These are phyloP conservation scores for Penicillium steckii DNA, from an alignment of 495 filamentous ascomycete genomes.

Conservation along the genomic window DNA sequence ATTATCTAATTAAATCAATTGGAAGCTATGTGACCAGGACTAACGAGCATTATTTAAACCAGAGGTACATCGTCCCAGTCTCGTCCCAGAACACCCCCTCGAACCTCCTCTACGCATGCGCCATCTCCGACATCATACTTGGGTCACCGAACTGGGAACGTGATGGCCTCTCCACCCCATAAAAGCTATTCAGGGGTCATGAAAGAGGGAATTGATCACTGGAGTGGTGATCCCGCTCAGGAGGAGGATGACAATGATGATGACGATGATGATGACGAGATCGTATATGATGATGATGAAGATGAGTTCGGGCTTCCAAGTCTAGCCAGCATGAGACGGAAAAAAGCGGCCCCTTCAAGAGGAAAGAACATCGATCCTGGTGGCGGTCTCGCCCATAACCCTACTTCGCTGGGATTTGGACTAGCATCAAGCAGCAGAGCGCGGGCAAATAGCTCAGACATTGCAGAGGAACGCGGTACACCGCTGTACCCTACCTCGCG, in stretches of 20 bases:
- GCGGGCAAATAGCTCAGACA: conserved; percentile 79
- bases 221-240: conserved; percentile 59
- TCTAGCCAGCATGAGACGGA: conserved; percentile 80
- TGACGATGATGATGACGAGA: conserved; percentile 61
- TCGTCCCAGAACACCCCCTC: conserved; percentile 62
- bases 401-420: conserved; percentile 35
- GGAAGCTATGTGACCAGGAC: neutral
- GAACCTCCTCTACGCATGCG: conserved; percentile 36
- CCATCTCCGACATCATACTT: conserved; percentile 50
- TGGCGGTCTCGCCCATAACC: conserved; percentile 23
- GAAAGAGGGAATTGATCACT: conserved; percentile 71
- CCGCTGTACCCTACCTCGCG: conserved; percentile 84
- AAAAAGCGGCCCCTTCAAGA: conserved; percentile 51
- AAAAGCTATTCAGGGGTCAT: conserved; percentile 75
- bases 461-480: conserved; percentile 85
- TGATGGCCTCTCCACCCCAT: conserved; percentile 58
- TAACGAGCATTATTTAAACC: conserved; percentile 20
- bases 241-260: conserved; percentile 51
- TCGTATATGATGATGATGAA: conserved; percentile 81
- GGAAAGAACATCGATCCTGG: conserved; percentile 46
- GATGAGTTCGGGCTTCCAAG: conserved; percentile 94
- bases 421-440: conserved; percentile 32
- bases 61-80: conserved; percentile 56
- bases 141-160: conserved; percentile 49
- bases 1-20: neutral